These are phyloP conservation scores for Ceratobasidium theobromae DNA, from an alignment of 1,284 basidiomycete genomes.

Conservation along the genomic window DNA sequence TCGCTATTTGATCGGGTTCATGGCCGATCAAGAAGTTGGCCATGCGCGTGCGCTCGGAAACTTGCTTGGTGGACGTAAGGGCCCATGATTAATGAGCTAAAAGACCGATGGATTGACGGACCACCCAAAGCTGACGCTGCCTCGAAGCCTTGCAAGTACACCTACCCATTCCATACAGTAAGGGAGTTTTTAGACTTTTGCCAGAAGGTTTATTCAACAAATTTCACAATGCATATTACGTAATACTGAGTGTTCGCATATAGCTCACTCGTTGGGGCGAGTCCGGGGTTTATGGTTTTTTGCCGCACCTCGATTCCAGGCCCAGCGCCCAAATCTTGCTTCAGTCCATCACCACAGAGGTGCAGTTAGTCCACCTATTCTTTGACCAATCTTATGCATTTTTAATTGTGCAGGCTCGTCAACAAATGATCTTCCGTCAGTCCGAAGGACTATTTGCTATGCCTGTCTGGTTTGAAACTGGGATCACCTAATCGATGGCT, in stretches of 20 bases:
- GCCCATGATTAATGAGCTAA: too few species aligned
- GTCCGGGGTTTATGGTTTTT: conserved; percentile 61
- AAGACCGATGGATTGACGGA: too few species aligned
- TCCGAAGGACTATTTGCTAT: conserved; percentile 64
- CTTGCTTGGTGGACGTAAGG: conserved; percentile 50
- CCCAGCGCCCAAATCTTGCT: conserved; percentile 57
- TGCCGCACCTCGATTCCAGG: conserved; percentile 62
- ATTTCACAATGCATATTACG: too few species aligned
- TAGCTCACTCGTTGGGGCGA: conserved; percentile 59
- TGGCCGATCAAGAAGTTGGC: conserved; percentile 62
- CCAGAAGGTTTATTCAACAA: too few species aligned
- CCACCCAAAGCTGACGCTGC: conserved; percentile 41
- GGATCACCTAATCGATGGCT: conserved; percentile 61
- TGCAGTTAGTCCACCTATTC: conserved; percentile 26
- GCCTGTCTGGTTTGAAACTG: conserved; percentile 56
- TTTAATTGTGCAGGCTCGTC: conserved; percentile 45
- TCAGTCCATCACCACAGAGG: conserved; percentile 65
- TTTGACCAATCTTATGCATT: background rate
- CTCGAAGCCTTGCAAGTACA: conserved; percentile 59
- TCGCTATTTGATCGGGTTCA: conserved; percentile 55
- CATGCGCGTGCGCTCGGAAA: conserved; percentile 55
- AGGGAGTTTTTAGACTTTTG: conserved; percentile 64
- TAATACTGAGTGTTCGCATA: background rate
- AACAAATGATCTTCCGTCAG: conserved; percentile 69
- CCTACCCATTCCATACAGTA: conserved; percentile 60